phyloP scores from a whole-genome alignment of 805 yeast species.

The Candida rishiriensis region DNA sequence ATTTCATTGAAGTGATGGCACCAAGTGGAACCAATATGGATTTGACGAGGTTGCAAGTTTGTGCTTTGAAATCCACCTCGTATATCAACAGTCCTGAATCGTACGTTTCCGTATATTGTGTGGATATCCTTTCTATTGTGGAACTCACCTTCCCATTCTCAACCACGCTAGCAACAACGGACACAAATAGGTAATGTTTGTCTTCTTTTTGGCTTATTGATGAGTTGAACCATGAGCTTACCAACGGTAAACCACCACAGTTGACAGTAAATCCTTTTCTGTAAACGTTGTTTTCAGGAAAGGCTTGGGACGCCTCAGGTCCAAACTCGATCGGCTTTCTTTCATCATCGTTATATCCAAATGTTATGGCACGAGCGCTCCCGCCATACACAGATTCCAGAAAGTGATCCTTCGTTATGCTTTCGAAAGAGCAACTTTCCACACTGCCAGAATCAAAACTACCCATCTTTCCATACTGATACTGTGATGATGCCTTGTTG shows the following conservation, averaged over 20 bases:
- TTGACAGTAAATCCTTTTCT: constrained; percentile 25
- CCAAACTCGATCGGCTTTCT: neutral
- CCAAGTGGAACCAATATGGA: constrained; percentile 18
- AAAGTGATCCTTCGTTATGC: no score
- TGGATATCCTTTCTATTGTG: constrained; percentile 15
- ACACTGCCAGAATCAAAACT: no score
- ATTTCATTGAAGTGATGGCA: constrained; percentile 24
- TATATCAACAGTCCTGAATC: constrained; percentile 21
- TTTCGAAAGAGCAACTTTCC: no score
- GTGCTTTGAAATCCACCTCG: constrained; percentile 9
- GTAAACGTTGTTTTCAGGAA: constrained; percentile 16
- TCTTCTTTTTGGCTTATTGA: constrained; percentile 12
- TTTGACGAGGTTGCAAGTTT: constrained; percentile 9
- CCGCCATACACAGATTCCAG: neutral
- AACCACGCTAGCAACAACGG: constrained; percentile 10
- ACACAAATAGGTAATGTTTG: constrained; percentile 25
- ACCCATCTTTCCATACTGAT: no score
- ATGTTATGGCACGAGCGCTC: neutral
- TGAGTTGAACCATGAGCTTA: constrained; percentile 23
- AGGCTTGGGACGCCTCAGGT: neutral
- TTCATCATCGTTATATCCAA: neutral
- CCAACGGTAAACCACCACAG: constrained; percentile 29
- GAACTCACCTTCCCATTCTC: constrained; percentile 5
- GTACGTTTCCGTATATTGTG: constrained; percentile 8
- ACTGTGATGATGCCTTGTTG: no score